Evolutionary conservation across 805 yeast species (phyloP).

Genomic region (Lipomyces oligophaga): DNA sequence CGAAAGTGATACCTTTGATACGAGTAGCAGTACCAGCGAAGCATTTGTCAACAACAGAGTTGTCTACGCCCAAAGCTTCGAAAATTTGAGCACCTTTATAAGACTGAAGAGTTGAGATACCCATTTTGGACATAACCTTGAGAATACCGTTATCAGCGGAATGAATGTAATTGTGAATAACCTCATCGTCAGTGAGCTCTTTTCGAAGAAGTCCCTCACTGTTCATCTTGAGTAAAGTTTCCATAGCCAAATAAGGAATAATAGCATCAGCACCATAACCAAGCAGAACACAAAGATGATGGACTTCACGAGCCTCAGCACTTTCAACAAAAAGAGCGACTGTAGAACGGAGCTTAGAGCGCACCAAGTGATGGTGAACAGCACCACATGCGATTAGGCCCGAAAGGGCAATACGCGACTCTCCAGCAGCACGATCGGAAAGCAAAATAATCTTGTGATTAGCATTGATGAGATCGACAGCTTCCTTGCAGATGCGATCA

Average conservation of each 20-base stretch:
- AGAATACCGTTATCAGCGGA: constrained; percentile 87
- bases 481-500: constrained; percentile 82
- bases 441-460: constrained; percentile 71
- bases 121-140: constrained; percentile 99
- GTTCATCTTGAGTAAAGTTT: constrained; percentile 80
- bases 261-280: constrained; percentile 98
- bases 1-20: constrained; percentile 92
- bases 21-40: constrained; percentile 97
- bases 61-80: constrained; percentile 94
- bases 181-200: constrained; percentile 53
- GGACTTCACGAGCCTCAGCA: constrained; percentile 97
- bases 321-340: constrained; percentile 90
- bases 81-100: constrained; percentile 98
- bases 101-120: constrained; percentile 96
- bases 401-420: constrained; percentile 71
- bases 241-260: constrained; percentile 90
- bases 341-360: constrained; percentile 92
- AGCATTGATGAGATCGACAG: constrained; percentile 76
- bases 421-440: constrained; percentile 62
- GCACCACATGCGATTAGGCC: constrained; percentile 94
- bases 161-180: constrained; percentile 73
- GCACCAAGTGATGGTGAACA: constrained; percentile 91
- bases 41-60: constrained; percentile 90
- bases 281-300: constrained; percentile 86
- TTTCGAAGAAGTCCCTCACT: constrained; percentile 58